Conservation (phyloP, 2,329 filamentous ascomycete genomes). For the Colletotrichum cordylinicola region DNA sequence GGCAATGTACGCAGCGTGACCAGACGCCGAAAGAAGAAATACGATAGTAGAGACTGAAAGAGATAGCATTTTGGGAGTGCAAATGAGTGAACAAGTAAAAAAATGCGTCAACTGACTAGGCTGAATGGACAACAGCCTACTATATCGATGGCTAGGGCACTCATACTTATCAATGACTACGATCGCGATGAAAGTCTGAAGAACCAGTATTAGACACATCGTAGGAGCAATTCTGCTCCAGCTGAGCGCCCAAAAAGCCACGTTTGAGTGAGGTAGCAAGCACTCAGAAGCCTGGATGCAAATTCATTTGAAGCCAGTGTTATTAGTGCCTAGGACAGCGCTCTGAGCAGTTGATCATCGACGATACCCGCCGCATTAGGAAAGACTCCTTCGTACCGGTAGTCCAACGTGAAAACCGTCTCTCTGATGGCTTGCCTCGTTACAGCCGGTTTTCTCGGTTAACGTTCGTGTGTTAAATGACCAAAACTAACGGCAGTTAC, state of each 20-base stretch:
- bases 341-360: background rate
- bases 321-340: background rate
- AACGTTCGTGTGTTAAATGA: background rate
- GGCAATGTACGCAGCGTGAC: background rate
- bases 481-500: background rate
- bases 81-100: background rate
- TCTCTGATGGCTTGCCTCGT: background rate
- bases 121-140: background rate
- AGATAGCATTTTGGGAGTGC: background rate
- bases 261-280: background rate
- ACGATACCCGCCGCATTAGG: background rate
- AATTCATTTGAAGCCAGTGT: background rate
- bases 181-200: background rate
- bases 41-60: background rate
- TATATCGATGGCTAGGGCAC: background rate
- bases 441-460: background rate
- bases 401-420: background rate
- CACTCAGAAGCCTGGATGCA: background rate
- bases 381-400: background rate
- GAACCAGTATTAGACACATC: background rate
- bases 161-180: background rate
- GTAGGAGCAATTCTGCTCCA: background rate
- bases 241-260: background rate
- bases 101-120: background rate
- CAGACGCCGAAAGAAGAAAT: background rate